A percentile compares a stretch with the other conserved stretches of the same genome.
These are phyloP conservation scores for Striga hermonthica DNA, from an alignment of 305 asterid species.

Conservation along the genomic window DNA sequence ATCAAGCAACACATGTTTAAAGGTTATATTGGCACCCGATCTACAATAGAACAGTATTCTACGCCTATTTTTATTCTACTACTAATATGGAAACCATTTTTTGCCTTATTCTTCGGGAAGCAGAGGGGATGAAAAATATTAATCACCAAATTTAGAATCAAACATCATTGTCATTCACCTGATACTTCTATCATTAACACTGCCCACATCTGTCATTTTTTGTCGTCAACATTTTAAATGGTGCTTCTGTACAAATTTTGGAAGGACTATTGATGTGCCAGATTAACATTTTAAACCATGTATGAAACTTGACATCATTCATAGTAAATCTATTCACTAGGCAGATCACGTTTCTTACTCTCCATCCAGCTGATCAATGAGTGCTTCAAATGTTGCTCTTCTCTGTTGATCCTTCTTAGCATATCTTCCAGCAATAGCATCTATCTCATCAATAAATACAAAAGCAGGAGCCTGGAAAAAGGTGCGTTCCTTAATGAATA, in stretches of 20 bases:
- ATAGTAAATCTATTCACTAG: slow-evolving; percentile 13
- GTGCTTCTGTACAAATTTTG: slow-evolving; percentile 11
- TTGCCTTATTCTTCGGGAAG: too few species aligned
- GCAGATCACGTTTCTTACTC: slow-evolving; percentile 58
- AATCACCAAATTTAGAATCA: slow-evolving; percentile 10
- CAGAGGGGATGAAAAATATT: too few species aligned
- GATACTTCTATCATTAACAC: slow-evolving; percentile 18
- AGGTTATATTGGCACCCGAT: too few species aligned
- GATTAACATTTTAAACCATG: slow-evolving; percentile 29
- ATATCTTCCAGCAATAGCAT: slow-evolving; percentile 99
- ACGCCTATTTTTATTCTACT: too few species aligned
- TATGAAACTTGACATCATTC: slow-evolving; percentile 27
- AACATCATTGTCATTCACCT: background rate
- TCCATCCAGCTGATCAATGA: slow-evolving; percentile 94
- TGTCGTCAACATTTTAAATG: slow-evolving; percentile 10
- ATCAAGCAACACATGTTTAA: too few species aligned
- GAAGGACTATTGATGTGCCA: slow-evolving; percentile 17
- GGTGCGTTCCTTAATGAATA: slow-evolving; percentile 23
- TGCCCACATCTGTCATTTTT: background rate
- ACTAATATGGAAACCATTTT: too few species aligned
- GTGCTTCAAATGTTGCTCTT: slow-evolving; percentile 85
- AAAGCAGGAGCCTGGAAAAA: slow-evolving; percentile 90
- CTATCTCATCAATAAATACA: slow-evolving; percentile 96
- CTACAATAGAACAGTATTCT: too few species aligned
- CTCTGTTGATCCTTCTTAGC: slow-evolving; percentile 89